Evolutionary conservation across 2,329 filamentous ascomycete genomes (phyloP), one percentile per base, ranked within the genome.

Genomic region (Alternaria dauci): DNA sequence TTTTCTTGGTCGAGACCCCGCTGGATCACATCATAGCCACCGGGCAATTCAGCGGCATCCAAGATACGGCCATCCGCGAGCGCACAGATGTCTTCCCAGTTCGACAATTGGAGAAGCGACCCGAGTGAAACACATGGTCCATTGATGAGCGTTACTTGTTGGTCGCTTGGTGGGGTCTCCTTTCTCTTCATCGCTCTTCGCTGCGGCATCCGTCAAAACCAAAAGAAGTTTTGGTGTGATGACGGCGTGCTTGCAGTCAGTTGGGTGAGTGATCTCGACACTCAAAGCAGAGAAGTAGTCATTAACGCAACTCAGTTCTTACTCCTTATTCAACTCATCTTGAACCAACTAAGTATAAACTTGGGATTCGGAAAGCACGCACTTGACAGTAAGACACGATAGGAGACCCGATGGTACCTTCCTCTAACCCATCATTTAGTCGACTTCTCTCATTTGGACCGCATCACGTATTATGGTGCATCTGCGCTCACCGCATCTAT

Each of bases 391-490:
- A 58, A 55, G 56, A 30, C 6, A 41, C 4, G 14, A 3, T 7
- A 26, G n/a, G 3, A 26, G 16, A 20, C 12, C 8, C 12, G 8
- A 34, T 16, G 18, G 1, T 8, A 11, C 20, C 14, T 26, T 3
- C 11, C 28, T 54, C 42, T 58, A 7, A 58, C 20, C 5, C 32
- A 41, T 20, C 6, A 3, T 28, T 14, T 20, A 58, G 55, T 58
- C 12, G 18, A 54, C 26, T 54, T 58, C 11, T 25, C 16, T 20
- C 18, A 58, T 28, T 46, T 58, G 20, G 55, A 58, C 9, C 50
- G 42, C 51, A 58, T 58, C 34, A 48, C 55, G 6, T 58, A 54
- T 5, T 54, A 54, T 25, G 55, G 55, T 4, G 55, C 55, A 53
- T 47, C 50, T 1, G 55, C 32, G 14, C 55, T 58, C 42, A 58